Conservation (phyloP, 768 basidiomycete species). For the Candolleomyces efflorescens region DNA sequence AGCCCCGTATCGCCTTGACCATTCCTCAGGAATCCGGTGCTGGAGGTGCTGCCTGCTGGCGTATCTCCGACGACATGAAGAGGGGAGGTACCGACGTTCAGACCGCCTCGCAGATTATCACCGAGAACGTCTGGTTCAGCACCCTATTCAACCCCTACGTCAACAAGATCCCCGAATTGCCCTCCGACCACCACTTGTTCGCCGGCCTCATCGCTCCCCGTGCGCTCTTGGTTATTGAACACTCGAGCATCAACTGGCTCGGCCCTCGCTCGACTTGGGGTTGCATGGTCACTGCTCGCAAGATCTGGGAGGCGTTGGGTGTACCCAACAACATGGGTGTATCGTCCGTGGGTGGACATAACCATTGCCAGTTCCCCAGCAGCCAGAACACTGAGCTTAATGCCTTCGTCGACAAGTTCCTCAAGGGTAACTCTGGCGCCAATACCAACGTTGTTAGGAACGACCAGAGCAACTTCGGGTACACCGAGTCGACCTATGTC, state of each 20-base stretch:
- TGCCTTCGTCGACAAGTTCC: conserved; percentile 54
- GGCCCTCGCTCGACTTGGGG: conserved; percentile 48
- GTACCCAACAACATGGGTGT: conserved; percentile 45
- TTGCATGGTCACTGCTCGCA: conserved; percentile 46
- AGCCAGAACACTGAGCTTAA: conserved; percentile 39
- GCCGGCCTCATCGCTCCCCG: conserved; percentile 54
- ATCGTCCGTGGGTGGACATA: conserved; percentile 49
- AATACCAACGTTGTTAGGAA: conserved; percentile 45
- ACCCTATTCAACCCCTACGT: conserved; percentile 44
- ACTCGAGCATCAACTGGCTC: conserved; percentile 54
- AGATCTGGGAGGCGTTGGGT: conserved; percentile 48
- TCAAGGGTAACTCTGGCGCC: conserved; percentile 37
- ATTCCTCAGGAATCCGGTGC: conserved; percentile 63
- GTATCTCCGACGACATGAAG: conserved; percentile 47
- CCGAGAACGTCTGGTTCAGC: conserved; percentile 63
- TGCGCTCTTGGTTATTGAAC: conserved; percentile 48
- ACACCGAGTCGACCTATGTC: conserved; percentile 39
- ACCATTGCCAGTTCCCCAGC: conserved; percentile 53
- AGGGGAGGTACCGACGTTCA: conserved; percentile 41
- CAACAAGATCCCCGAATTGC: conserved; percentile 40
- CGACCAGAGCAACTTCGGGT: conserved; percentile 38
- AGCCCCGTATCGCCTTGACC: conserved; percentile 53
- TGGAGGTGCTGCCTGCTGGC: conserved; percentile 58
- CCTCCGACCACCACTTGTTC: conserved; percentile 58
- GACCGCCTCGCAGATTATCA: conserved; percentile 54